Conservation (phyloP, 768 basidiomycete genomes). For the Leccinellum albellum region DNA sequence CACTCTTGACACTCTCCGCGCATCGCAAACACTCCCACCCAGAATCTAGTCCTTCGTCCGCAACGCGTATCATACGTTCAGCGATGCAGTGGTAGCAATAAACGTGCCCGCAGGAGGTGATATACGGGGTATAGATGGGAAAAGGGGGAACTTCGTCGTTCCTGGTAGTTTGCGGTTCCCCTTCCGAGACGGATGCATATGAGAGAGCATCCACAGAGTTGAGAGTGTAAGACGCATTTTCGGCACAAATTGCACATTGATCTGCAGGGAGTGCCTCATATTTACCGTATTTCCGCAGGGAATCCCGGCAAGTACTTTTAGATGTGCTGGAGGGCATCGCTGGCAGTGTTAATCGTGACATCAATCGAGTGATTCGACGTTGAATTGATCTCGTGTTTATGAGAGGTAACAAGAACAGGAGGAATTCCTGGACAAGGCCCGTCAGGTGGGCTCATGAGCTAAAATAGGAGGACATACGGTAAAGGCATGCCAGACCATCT, state of each 20-base stretch:
- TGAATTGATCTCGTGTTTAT: conserved; percentile 66
- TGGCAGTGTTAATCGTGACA: conserved; percentile 25
- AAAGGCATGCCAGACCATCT: conserved; percentile 99
- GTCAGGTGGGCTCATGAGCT: not conserved
- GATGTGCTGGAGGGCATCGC: conserved; percentile 31
- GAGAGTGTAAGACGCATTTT: conserved; percentile 62
- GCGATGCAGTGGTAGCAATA: conserved; percentile 96
- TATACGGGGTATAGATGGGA: conserved; percentile 79
- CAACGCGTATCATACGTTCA: conserved; percentile 71
- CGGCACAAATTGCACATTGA: conserved; percentile 90
- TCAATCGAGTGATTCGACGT: conserved; percentile 45
- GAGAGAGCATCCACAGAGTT: conserved; percentile 49
- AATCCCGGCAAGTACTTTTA: conserved; percentile 9
- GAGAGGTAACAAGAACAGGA: conserved; percentile 87
- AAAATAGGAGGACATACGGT: conserved; percentile 55
- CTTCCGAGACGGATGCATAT: conserved; percentile 19
- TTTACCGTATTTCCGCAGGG: conserved; percentile 44
- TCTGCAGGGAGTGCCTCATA: conserved; percentile 65
- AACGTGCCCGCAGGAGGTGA: conserved; percentile 76
- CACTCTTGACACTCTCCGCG: conserved; percentile 56
- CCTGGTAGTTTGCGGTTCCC: conserved; percentile 10
- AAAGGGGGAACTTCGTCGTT: conserved; percentile 45
- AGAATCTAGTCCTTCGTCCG: conserved; percentile 53
- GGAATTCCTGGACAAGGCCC: conserved; percentile 71
- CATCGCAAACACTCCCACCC: conserved; percentile 88